phyloP scores from a whole-genome alignment of 208 protist species.

The Acanthamoeba castellanii region DNA sequence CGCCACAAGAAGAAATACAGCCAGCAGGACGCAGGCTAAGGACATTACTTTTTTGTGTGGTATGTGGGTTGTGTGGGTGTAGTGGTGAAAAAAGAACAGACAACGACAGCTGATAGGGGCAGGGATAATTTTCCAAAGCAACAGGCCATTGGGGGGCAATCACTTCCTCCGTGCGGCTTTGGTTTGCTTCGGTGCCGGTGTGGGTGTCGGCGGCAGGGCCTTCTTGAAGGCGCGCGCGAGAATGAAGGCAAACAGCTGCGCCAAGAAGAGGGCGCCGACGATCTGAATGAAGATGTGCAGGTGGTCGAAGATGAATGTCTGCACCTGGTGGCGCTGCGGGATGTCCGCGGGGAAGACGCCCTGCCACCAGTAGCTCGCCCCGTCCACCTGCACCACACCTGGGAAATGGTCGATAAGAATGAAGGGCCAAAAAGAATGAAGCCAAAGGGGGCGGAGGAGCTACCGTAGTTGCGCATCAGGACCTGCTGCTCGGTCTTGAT shows the following conservation, averaged over 20 bases:
- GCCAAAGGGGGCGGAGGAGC: neutral
- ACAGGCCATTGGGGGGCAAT: too few species aligned
- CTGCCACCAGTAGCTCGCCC: neutral
- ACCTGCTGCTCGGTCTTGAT: constrained; percentile 49
- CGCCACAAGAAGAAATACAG: neutral
- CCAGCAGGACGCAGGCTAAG: too few species aligned
- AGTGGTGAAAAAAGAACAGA: too few species aligned
- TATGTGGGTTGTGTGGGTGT: too few species aligned
- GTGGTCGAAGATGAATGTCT: constrained; percentile 4
- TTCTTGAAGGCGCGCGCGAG: constrained; percentile 12
- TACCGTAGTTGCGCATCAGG: constrained; percentile 58
- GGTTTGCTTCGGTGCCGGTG: too few species aligned
- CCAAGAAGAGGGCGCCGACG: constrained; percentile 6
- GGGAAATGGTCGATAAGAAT: neutral
- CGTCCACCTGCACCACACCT: neutral
- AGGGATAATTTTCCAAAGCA: too few species aligned
- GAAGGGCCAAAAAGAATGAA: neutral
- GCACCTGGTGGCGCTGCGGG: neutral
- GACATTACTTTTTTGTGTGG: too few species aligned
- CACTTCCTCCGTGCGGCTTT: too few species aligned
- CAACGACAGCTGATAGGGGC: too few species aligned
- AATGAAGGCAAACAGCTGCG: constrained; percentile 3
- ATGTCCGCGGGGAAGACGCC: constrained; percentile 2
- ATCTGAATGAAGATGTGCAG: constrained; percentile 9
- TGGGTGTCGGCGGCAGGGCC: neutral